Percentiles rank a stretch among this genome's conserved stretches.
Conservation (phyloP, 108 stramenopile species). For the Bacterosira constricta region DNA sequence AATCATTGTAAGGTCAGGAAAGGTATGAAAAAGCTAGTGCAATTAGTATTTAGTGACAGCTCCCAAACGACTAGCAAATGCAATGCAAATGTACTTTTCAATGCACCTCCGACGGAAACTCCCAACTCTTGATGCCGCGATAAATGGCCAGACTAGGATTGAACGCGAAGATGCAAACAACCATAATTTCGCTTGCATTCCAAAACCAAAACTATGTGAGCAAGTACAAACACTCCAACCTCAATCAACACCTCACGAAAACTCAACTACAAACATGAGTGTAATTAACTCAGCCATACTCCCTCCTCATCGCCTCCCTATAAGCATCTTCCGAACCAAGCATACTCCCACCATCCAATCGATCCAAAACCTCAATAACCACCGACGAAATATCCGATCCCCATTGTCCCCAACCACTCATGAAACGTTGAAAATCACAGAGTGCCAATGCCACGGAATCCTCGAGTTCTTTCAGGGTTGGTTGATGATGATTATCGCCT, state of each 20-base stretch:
- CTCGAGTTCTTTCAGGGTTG: conserved; percentile 46
- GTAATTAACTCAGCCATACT: conserved; percentile 63
- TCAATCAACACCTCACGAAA: not conserved
- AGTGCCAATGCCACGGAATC: conserved; percentile 63
- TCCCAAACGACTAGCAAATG: no score
- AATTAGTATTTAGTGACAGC: no score
- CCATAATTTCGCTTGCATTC: no score
- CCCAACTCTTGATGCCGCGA: no score
- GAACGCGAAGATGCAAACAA: no score
- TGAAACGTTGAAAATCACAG: conserved; percentile 73
- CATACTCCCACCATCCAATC: conserved; percentile 59
- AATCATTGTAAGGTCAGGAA: no score
- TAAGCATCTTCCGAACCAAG: conserved; percentile 67
- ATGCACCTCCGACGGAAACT: no score
- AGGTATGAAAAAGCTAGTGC: no score
- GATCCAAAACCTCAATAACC: conserved; percentile 42
- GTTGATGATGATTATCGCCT: conserved; percentile 2
- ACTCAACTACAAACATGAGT: not conserved
- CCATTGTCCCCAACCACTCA: conserved; percentile 79
- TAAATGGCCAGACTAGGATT: no score
- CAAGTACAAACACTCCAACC: no score
- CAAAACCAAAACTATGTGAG: no score
- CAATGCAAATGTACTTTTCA: no score
- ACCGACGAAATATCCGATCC: conserved; percentile 51
- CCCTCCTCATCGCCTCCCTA: conserved; percentile 48